Evolutionary conservation across 176 grass and related monocot genomes (phyloP).

Genomic region (Ananas comosus): DNA sequence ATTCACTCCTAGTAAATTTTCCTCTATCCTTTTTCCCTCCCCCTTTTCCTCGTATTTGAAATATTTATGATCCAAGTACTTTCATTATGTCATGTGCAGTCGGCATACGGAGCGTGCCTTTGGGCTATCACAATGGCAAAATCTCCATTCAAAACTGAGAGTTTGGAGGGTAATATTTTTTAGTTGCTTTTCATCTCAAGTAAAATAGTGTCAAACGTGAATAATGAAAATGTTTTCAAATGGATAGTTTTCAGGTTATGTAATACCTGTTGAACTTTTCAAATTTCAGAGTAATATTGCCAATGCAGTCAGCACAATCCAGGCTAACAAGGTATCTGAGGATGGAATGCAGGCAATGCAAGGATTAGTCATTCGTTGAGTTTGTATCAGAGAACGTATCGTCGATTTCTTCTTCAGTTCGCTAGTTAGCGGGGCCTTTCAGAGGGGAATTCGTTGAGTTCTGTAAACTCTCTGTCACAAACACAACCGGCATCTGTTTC

Average conservation of each 20-base stretch:
- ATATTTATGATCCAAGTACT: background rate
- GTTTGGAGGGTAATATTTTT: conserved; percentile 63
- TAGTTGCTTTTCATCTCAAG: background rate
- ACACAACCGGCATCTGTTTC: too few relatives aligned
- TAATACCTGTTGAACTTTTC: background rate
- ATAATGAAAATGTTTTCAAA: background rate
- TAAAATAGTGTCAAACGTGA: background rate
- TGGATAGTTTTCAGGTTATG: background rate
- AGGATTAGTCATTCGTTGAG: conserved; percentile 47
- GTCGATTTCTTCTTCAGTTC: too few relatives aligned
- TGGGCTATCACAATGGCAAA: conserved; percentile 69
- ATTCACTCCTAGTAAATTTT: background rate
- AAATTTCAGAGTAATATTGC: conserved; percentile 60
- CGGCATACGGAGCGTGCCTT: conserved; percentile 64
- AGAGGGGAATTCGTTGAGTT: too few relatives aligned
- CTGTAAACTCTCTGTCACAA: too few relatives aligned
- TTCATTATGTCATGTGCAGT: conserved; percentile 30
- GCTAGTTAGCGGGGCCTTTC: too few relatives aligned
- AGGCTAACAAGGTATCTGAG: conserved; percentile 74
- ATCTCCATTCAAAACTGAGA: conserved; percentile 67
- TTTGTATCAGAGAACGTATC: too few relatives aligned
- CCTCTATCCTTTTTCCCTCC: background rate
- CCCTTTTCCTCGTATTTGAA: background rate
- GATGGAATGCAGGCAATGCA: conserved; percentile 52
- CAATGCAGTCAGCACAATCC: conserved; percentile 72